Evolutionary conservation across 306 rosid species (phyloP).

Genomic region (Malus asiatica): DNA sequence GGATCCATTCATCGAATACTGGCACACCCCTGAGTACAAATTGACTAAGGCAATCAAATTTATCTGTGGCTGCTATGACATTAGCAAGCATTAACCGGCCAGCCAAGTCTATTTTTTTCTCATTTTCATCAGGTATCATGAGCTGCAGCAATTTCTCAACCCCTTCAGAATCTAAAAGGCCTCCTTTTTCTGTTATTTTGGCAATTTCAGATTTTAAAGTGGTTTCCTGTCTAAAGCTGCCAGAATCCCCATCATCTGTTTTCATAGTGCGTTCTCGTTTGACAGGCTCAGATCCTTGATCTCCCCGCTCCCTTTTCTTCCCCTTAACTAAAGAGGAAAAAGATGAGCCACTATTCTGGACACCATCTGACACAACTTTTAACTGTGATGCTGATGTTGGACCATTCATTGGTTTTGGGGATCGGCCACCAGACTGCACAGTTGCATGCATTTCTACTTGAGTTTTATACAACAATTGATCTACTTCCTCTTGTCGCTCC

Average conservation of each 20-base stretch:
- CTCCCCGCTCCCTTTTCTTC: slow-evolving; percentile 80
- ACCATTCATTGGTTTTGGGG: slow-evolving; percentile 84
- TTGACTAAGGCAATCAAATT: slow-evolving; percentile 58
- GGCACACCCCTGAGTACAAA: slow-evolving; percentile 73
- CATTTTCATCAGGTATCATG: slow-evolving; percentile 60
- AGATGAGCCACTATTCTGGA: slow-evolving; percentile 57
- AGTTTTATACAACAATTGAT: slow-evolving; percentile 67
- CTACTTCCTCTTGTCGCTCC: slow-evolving; percentile 91
- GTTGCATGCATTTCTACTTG: slow-evolving; percentile 86
- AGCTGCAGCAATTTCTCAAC: slow-evolving; percentile 77
- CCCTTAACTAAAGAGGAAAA: slow-evolving; percentile 63
- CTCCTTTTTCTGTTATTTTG: slow-evolving; percentile 83
- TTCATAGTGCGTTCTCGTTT: slow-evolving; percentile 60
- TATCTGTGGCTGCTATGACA: slow-evolving; percentile 69
- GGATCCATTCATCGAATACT: slow-evolving; percentile 88
- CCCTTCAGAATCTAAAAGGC: slow-evolving; percentile 62
- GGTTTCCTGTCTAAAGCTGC: slow-evolving; percentile 46
- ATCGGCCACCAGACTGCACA: slow-evolving; percentile 89
- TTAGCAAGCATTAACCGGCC: slow-evolving; percentile 68
- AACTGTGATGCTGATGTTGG: slow-evolving; percentile 58
- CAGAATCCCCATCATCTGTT: slow-evolving; percentile 72
- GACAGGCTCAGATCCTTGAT: slow-evolving; percentile 61
- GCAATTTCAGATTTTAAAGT: slow-evolving; percentile 63
- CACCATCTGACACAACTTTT: slow-evolving; percentile 68
- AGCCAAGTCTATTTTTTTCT: slow-evolving; percentile 66